Evolutionary conservation across 2,329 filamentous ascomycete genomes (phyloP), one percentile per base, ranked within the genome.

Genomic region (Colletotrichum filicis): DNA sequence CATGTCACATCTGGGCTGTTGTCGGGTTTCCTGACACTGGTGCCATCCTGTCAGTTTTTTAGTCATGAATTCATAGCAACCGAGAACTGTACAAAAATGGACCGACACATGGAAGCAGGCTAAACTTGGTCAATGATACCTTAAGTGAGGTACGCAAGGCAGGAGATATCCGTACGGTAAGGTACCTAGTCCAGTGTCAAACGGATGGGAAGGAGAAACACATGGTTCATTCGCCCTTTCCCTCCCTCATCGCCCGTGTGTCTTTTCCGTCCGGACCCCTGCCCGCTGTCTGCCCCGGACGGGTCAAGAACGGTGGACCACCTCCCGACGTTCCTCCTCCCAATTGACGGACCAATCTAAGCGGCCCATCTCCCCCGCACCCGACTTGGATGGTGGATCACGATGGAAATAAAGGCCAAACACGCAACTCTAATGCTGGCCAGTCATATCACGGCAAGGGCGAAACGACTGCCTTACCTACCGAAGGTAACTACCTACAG

Each of bases 311-410:
- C 64, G 58, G 6, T 49, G 32, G 58, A 12, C 19, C 22, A 28
- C 14, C n/a, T 19, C 67, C 32, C 19, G 55, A 32, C 60, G 26
- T 14, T 14, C 35, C 52, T 16, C 58, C 26, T 19, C 14, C 35
- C 11, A 26, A 6, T 52, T 19, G 11, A 46, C 58, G 42, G 65
- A 30, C 69, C 69, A 68, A 72, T 68, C 64, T 19, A 52, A 22
- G 11, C 65, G 32, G 53, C 28, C 30, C 37, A n/a, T 46, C 52
- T 64, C 24, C 59, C 66, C 66, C 66, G 60, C 70, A 65, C 42
- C 22, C 28, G 57, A 62, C 42, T n/a, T 14, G 30, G 24, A 58
- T 22, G 19, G 11, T 14, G 26, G 24, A 63, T 49, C 42, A 49
- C 42, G 49, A 55, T 61, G 68, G 28, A 35, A 68, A 52, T 52